phyloP scores from a whole-genome alignment of 2,329 filamentous ascomycete species.

The Aspergillus pseudotamarii region DNA sequence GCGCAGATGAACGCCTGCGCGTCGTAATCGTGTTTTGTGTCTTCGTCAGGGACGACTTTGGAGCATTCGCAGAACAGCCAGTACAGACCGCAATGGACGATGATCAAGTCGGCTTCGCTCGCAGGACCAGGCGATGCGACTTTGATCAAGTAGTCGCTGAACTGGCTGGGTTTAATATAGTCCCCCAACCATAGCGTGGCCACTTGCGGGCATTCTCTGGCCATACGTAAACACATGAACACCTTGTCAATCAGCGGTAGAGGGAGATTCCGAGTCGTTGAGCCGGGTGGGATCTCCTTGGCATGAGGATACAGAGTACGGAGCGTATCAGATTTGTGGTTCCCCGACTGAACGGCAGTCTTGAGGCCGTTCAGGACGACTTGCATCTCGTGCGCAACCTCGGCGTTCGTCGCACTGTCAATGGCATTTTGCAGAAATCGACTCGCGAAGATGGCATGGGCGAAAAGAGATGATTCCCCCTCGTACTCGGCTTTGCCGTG shows the following conservation, averaged over 20 bases:
- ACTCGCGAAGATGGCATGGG: slow-evolving; percentile 9
- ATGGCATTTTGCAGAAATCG: slow-evolving; percentile 9
- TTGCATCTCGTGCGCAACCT: not conserved
- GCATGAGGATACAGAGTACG: not conserved
- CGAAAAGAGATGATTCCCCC: slow-evolving; percentile 9
- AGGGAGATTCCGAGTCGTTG: slow-evolving; percentile 3
- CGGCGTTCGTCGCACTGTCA: not conserved
- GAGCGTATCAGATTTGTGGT: slow-evolving; percentile 8
- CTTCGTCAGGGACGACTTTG: not conserved
- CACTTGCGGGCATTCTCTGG: not conserved
- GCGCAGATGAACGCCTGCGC: slow-evolving; percentile 11
- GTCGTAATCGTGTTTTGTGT: slow-evolving; percentile 5
- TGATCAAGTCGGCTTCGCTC: slow-evolving; percentile 16
- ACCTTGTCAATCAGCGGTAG: slow-evolving; percentile 7
- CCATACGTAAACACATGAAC: slow-evolving; percentile 9
- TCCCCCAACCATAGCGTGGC: too few species aligned
- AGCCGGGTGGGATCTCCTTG: slow-evolving; percentile 1
- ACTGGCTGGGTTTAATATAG: not conserved
- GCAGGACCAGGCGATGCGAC: slow-evolving; percentile 14
- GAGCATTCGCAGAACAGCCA: slow-evolving; percentile 15
- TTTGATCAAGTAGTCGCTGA: slow-evolving; percentile 17
- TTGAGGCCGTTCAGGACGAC: not conserved
- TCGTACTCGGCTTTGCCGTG: not conserved
- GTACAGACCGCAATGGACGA: slow-evolving; percentile 17
- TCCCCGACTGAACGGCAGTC: not conserved